These are phyloP conservation scores for Fusarium albosuccineum DNA, from an alignment of 2,329 filamentous ascomycete species.

Conservation along the genomic window DNA sequence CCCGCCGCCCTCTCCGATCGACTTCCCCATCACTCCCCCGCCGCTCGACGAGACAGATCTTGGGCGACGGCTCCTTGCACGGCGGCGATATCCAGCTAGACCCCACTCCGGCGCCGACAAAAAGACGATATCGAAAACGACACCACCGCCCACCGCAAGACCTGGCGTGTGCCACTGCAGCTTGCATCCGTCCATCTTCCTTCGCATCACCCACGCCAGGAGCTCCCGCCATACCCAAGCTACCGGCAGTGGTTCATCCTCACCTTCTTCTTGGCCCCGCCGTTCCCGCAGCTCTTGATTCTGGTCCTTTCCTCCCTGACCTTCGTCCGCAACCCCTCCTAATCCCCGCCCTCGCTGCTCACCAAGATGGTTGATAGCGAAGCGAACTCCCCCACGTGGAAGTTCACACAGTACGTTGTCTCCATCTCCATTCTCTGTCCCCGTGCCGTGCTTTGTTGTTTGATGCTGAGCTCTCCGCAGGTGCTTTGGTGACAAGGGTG, in stretches of 20 bases:
- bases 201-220: conserved; percentile 31
- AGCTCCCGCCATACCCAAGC: conserved; percentile 27
- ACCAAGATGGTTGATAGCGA: conserved; percentile 96
- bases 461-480: conserved; percentile 61
- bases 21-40: conserved; percentile 21
- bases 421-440: conserved; percentile 1
- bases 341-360: conserved; percentile 49
- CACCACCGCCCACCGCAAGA: conserved; percentile 42
- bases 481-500: conserved; percentile 99
- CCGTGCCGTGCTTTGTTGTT: conserved; percentile 14
- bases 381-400: conserved; percentile 95
- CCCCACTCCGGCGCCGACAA: conserved; percentile 42
- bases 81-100: conserved; percentile 39
- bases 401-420: conserved; percentile 94
- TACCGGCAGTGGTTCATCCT: conserved; percentile 32
- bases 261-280: conserved; percentile 39
- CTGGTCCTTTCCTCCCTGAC: conserved; percentile 40
- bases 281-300: conserved; percentile 35
- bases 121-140: conserved; percentile 44
- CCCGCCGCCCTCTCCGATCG: too few species aligned
- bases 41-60: conserved; percentile 22
- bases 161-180: conserved; percentile 37
- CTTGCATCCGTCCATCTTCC: conserved; percentile 35
- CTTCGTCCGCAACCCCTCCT: conserved; percentile 41
- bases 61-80: conserved; percentile 33